Base-by-base conservation (phyloP, 805 yeast genomes). In the Phaffomyces antillensis region DNA sequence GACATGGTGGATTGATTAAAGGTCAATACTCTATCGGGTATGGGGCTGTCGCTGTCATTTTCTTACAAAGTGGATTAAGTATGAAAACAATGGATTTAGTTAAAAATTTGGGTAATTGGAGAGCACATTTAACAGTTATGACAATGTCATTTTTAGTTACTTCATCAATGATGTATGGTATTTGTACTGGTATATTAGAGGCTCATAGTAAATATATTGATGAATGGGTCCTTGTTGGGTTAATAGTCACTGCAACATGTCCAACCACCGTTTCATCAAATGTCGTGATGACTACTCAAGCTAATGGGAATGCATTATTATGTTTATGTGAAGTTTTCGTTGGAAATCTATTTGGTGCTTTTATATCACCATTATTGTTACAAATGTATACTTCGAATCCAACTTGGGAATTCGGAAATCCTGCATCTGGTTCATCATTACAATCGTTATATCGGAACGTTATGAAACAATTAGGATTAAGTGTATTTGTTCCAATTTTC, bases 211-310 rank as follows among this genome's bases (percentile, higher is more conserved):
- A 66, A 1, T 59, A 67, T n/a, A 85, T 88, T 33, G 82, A 81
- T 53, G 72, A 76, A 31, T 87, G 93, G 87, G 74, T 87, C 53
- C 66, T 89, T 20, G 84, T 84, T 13, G 96, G 96, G 1, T 63
- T 89, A 47, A 76, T 89, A 17, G 83, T 87, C 39, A 85, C 96
- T 2, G 86, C 86, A 28, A 76, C 91, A 12, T 86, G 95, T 61
- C 96, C 96, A 26, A 89, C 96, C 9, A 89, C 96, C 0, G 95
- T 89, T 17, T 79, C 90, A 0, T 87, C 96, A 2, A 89, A 89
- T 60, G 96, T 89, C 26, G 90, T 89, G 26, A 89, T 89, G 96
- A 89, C 96, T 7, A 74, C 80, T 43, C 76, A 76, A 47, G 96
- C 96, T 0, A 80, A 83, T 52, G 96, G 96, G 9, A 86, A 88